Base-by-base conservation (phyloP, 225 moss, liverwort and hornwort species). In the Bryum argenteum region DNA sequence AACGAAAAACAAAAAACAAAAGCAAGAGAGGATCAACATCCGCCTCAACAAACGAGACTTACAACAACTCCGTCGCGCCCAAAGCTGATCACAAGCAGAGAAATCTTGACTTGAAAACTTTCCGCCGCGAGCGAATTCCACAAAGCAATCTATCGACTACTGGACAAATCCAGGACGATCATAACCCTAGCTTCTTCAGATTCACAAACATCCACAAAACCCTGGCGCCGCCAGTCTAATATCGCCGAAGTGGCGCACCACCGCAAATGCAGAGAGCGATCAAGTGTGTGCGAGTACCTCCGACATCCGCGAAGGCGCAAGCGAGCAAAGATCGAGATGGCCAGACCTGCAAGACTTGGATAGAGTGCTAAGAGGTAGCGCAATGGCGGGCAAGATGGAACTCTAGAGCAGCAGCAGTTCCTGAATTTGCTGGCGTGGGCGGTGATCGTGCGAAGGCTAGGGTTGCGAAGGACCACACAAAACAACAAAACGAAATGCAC, bases 401-500 rank as follows among this genome's bases (percentile, higher is more conserved):
- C 64, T 26, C 37, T 44, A 38, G 9, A 20, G 16, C 55, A 20
- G 57, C 15, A 33, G 33, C 33, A 33, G 33, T 33, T 26, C 41
- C 47, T 47, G 65, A 24, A 20, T 65, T 10, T 44, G 23, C 10
- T 42, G 47, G 47, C 16, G 47, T 1, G 47, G 11, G 47, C 47
- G 16, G 61, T 55, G 67, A 54, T 50, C 40, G 62, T 41, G 61
- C 61, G 10, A 16, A 3, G 11, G 28, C 75, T 78, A 82, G 78
- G 78, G 78, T 21, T 78, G 67, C 67, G 68, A 75, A 61, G 78
- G 82, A 71, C 78, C 71, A 78, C 81, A 73, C 45, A 33, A 18
- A 13, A 8, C 47, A 47, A 22, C 22, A 43, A 19, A 6, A 38
- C 24, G 39, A 13, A 0, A 57, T 62, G 43, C 24, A 54, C 59